Conservation (phyloP, 2,329 filamentous ascomycete genomes). For the Xylaria sp. region DNA sequence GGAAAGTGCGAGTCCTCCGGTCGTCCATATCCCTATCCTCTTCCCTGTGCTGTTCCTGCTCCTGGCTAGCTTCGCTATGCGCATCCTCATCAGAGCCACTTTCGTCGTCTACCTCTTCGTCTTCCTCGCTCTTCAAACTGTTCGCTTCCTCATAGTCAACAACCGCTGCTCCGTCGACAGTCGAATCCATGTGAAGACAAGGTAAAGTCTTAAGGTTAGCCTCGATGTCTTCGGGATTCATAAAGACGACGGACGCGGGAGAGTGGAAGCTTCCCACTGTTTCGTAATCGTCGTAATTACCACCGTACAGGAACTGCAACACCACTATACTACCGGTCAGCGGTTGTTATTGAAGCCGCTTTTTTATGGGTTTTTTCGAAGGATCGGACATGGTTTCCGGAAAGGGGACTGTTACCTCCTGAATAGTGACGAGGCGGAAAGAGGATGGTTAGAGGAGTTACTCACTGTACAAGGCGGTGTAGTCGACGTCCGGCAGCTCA, state of each 20-base stretch:
- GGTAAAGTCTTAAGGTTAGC: conserved; percentile 25
- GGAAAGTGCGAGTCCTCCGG: conserved; percentile 16
- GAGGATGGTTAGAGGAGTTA: background rate
- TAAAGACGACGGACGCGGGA: conserved; percentile 26
- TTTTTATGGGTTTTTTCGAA: background rate
- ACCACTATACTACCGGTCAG: conserved; percentile 1
- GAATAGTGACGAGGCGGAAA: background rate
- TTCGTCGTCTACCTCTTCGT: conserved; percentile 7
- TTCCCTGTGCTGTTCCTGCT: background rate
- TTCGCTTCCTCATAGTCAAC: background rate
- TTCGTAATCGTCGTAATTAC: conserved; percentile 31
- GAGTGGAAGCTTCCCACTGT: conserved; percentile 7
- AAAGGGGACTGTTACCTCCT: background rate
- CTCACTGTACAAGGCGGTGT: conserved; percentile 41
- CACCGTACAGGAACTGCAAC: conserved; percentile 28
- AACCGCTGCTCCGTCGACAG: background rate
- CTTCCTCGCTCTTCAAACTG: background rate
- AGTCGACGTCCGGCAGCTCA: conserved; percentile 34
- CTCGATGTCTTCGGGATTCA: conserved; percentile 17
- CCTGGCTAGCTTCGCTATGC: background rate
- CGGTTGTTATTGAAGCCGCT: background rate
- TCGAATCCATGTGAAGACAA: background rate
- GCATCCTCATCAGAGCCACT: background rate
- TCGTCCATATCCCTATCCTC: conserved; percentile 8
- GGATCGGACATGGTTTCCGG: background rate